phyloP scores from a whole-genome alignment of 2,329 filamentous ascomycete genomes.

The Biscogniauxia mediterranea region DNA sequence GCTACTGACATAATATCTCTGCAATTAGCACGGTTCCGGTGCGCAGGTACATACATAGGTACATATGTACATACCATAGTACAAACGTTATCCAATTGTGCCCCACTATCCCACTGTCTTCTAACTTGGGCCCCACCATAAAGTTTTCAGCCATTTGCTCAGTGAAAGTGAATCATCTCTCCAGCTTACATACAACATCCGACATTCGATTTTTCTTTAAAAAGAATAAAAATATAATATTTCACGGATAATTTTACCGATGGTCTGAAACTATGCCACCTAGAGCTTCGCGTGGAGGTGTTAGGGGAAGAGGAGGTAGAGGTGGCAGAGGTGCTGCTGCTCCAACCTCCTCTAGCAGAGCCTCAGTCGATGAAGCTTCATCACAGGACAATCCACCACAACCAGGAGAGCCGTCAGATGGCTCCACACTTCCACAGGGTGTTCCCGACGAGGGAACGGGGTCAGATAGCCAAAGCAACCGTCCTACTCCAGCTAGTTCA shows the following conservation, averaged over 20 bases:
- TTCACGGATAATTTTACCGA: background rate
- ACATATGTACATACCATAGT: background rate
- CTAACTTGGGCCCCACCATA: constrained; percentile 25
- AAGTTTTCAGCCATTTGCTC: constrained; percentile 26
- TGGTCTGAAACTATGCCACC: constrained; percentile 25
- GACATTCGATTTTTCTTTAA: background rate
- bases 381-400: constrained; percentile 9
- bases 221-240: background rate
- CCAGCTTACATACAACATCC: background rate
- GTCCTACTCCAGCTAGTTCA: constrained; percentile 11
- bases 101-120: constrained; percentile 12
- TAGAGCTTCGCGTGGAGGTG: constrained; percentile 19
- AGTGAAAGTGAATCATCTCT: constrained; percentile 6
- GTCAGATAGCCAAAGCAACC: constrained; percentile 8
- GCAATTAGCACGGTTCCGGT: no score
- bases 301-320: constrained; percentile 18
- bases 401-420: background rate
- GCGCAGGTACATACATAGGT: background rate
- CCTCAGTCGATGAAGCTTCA: constrained; percentile 9
- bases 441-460: background rate
- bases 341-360: constrained; percentile 11
- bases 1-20: no score
- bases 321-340: constrained; percentile 21
- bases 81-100: background rate
- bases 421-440: background rate